Evolutionary conservation across 352 stramenopile species (phyloP).

Genomic region (Sclerospora graminicola): DNA sequence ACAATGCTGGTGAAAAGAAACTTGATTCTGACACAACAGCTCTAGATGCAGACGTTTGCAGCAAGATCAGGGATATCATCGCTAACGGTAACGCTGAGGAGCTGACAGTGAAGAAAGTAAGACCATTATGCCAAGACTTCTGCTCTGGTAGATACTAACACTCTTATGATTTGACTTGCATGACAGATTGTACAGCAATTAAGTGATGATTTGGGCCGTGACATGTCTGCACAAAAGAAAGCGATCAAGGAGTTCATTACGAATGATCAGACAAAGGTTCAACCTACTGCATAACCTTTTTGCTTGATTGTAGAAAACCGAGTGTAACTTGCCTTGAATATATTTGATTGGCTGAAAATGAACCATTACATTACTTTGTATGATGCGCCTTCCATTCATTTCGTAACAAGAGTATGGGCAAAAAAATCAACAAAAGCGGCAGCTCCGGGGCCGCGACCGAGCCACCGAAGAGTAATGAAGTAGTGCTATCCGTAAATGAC

Average conservation of each 20-base stretch:
- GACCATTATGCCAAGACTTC: neutral
- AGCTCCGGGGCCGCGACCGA: slow-evolving; percentile 2
- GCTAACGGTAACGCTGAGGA: slow-evolving; percentile 61
- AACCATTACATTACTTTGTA: too few relatives aligned
- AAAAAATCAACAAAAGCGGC: too few relatives aligned
- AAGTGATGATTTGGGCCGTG: slow-evolving; percentile 50
- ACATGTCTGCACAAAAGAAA: slow-evolving; percentile 61
- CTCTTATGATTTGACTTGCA: neutral
- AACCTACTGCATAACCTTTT: neutral
- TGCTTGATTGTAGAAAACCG: too few relatives aligned
- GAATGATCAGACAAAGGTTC: slow-evolving; percentile 18
- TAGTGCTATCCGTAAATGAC: slow-evolving; percentile 12
- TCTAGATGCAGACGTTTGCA: slow-evolving; percentile 39
- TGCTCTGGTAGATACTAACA: neutral
- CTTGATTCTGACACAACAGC: slow-evolving; percentile 8
- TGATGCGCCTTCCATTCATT: too few relatives aligned
- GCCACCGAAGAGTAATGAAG: slow-evolving; percentile 7
- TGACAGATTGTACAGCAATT: slow-evolving; percentile 61
- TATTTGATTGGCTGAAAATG: too few relatives aligned
- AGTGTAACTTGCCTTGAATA: too few relatives aligned
- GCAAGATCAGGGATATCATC: slow-evolving; percentile 74
- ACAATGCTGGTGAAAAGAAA: slow-evolving; percentile 10
- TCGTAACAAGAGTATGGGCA: too few relatives aligned
- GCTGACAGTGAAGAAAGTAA: slow-evolving; percentile 79
- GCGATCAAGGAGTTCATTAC: slow-evolving; percentile 79